phyloP scores from a whole-genome alignment of 225 moss, liverwort and hornwort genomes.

The Sphagnum tenellum region DNA sequence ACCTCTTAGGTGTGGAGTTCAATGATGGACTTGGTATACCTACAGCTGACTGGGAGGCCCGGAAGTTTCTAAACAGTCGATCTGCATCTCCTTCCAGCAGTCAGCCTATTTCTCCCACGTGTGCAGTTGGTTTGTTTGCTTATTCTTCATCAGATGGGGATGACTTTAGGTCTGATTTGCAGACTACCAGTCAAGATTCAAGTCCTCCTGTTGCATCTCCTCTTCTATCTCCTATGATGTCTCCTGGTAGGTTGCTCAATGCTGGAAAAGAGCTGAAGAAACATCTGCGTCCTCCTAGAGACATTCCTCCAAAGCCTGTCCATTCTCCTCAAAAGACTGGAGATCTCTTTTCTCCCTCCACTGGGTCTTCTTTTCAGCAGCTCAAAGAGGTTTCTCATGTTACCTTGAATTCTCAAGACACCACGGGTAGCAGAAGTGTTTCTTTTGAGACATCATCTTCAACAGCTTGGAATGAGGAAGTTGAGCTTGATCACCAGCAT shows the following conservation, averaged over 20 bases:
- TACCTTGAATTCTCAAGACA: constrained; percentile 2
- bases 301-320: constrained; percentile 9
- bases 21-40: constrained; percentile 39
- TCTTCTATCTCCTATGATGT: constrained; percentile 10
- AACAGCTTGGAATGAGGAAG: not conserved
- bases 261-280: constrained; percentile 17
- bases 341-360: not conserved
- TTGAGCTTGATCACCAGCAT: constrained; percentile 18
- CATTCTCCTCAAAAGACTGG: not conserved
- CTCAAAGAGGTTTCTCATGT: constrained; percentile 1
- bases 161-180: constrained; percentile 24
- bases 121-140: constrained; percentile 13
- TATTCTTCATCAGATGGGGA: constrained; percentile 26
- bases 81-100: constrained; percentile 27
- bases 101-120: not conserved
- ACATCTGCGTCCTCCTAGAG: constrained; percentile 25
- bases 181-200: constrained; percentile 23
- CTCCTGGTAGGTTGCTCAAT: constrained; percentile 2
- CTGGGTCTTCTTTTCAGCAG: not conserved
- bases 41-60: constrained; percentile 38
- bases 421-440: not conserved
- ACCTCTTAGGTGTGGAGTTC: constrained; percentile 17
- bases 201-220: constrained; percentile 25
- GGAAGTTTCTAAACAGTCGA: constrained; percentile 31
- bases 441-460: not conserved